A percentile compares a stretch with the other conserved stretches of the same genome.
These are phyloP conservation scores for Neurospora sp. DNA, from an alignment of 495 filamentous ascomycete species.

Conservation along the genomic window DNA sequence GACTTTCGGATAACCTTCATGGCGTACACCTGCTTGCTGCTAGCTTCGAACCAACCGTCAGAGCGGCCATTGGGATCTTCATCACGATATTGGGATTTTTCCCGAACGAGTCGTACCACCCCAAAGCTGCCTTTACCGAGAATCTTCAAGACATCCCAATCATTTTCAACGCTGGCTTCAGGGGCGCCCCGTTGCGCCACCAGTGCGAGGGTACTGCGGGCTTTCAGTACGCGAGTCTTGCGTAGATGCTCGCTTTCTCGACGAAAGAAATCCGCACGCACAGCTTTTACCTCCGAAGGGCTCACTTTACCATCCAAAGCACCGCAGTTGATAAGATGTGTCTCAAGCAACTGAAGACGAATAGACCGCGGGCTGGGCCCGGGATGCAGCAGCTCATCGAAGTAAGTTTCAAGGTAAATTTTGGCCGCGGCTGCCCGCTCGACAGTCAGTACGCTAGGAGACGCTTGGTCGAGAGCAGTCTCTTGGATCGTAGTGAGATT, in stretches of 20 bases:
- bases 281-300: slow-evolving; percentile 43
- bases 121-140: slow-evolving; percentile 96
- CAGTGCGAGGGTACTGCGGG: slow-evolving; percentile 36
- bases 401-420: slow-evolving; percentile 77
- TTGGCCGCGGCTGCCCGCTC: slow-evolving; percentile 74
- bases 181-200: slow-evolving; percentile 18
- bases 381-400: slow-evolving; percentile 49
- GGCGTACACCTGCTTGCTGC: slow-evolving; percentile 59
- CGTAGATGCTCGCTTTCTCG: slow-evolving; percentile 71
- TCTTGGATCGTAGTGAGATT: slow-evolving; percentile 34
- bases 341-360: slow-evolving; percentile 59
- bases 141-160: slow-evolving; percentile 73
- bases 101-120: slow-evolving; percentile 72
- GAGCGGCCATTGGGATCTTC: slow-evolving; percentile 2
- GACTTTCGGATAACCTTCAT: slow-evolving; percentile 96
- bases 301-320: slow-evolving; percentile 28
- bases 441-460: slow-evolving; percentile 62
- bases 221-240: slow-evolving; percentile 58
- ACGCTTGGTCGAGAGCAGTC: slow-evolving; percentile 20
- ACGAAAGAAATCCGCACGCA: slow-evolving; percentile 47
- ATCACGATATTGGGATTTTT: slow-evolving; percentile 32
- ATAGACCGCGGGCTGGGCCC: slow-evolving; percentile 45
- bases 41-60: slow-evolving; percentile 12
- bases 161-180: slow-evolving; percentile 26
- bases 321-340: slow-evolving; percentile 38